Base-by-base conservation (phyloP, 495 filamentous ascomycete genomes). In the Penicillium mononematosum region DNA sequence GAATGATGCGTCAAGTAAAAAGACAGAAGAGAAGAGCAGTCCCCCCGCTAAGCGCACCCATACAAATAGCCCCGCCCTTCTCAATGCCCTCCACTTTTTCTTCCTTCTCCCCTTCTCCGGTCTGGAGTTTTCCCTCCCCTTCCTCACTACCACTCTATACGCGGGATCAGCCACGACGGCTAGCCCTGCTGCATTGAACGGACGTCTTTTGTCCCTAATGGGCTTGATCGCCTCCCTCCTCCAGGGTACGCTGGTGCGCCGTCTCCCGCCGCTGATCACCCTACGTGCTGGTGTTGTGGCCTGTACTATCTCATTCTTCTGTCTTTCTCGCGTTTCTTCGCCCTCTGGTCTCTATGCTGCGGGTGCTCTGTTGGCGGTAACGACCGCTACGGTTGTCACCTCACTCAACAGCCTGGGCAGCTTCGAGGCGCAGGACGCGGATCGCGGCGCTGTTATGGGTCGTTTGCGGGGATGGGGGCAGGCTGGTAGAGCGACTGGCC, bases 101-200 rank as follows among this genome's bases (percentile, higher is more conserved):
- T 99, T 99, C 75, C 83, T 99, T 53, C 85, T 99, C 10, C 96
- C 96, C 62, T 99, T 99, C 73, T 94, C 90, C 22, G 94, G 94
- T 50, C 88, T 99, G 86, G 94, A 99, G 64, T 98, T 96, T 61
- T 78, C 76, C 39, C 85, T 99, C 0, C 91, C 94, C 0, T 99
- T 99, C 75, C 89, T 98, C 82, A 98, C 95, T 0, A 94, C 92
- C 61, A 92, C 96, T 54, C 81, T 98, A 36, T 97, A 96, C 70
- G 81, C 79, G 5, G 70, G 58, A 24, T 90, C 61, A 27, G 32
- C 89, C 65, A 82, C 55, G 14, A 68, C 58, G 6, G 61, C 65
- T 39, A 75, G 70, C 48, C 77, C 83, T n/a, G 87, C 91, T 5
- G 79, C 82, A 3, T 79, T 89, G 16, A 93, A 91, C 59, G 94